phyloP scores from a whole-genome alignment of 208 protist genomes.

The Leishmania major region DNA sequence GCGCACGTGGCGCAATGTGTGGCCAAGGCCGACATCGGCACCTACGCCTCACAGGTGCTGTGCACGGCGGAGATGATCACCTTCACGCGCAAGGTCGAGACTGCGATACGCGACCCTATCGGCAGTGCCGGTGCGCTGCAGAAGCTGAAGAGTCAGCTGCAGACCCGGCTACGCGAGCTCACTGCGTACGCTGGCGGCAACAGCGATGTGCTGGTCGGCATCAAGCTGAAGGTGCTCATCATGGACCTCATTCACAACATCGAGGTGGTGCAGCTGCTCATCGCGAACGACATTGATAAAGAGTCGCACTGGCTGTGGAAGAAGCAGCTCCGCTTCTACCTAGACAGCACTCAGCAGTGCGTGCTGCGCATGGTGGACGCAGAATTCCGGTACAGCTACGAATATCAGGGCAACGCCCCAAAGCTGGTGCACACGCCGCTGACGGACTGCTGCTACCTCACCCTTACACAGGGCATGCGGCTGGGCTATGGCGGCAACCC shows the following conservation, averaged over 20 bases:
- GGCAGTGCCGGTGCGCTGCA: conserved; percentile 64
- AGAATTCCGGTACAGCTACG: conserved; percentile 97
- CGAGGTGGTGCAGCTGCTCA: conserved; percentile 94
- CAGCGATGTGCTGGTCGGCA: conserved; percentile 83
- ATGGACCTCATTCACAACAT: conserved; percentile 99
- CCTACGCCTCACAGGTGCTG: conserved; percentile 95
- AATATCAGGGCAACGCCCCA: conserved; percentile 98
- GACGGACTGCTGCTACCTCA: conserved; percentile 98
- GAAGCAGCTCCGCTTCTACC: conserved; percentile 97
- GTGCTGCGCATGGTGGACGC: conserved; percentile 95
- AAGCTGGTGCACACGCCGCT: conserved; percentile 98
- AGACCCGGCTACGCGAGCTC: conserved; percentile 82
- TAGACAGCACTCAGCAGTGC: conserved; percentile 65
- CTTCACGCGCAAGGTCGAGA: conserved; percentile 93
- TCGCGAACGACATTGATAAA: conserved; percentile 74
- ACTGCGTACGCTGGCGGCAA: conserved; percentile 82
- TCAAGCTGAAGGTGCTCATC: conserved; percentile 97
- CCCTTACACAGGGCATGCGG: conserved; percentile 97
- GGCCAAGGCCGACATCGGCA: conserved; percentile 82
- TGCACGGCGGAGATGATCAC: conserved; percentile 94
- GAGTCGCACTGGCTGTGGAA: conserved; percentile 95
- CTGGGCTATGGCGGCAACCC: conserved; percentile 98
- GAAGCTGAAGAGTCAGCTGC: conserved; percentile 76
- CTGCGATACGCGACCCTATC: conserved; percentile 78
- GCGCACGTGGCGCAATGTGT: conserved; percentile 84